phyloP scores from a whole-genome alignment of 768 basidiomycete genomes.

The Tubosaeta brunneosetosa region DNA sequence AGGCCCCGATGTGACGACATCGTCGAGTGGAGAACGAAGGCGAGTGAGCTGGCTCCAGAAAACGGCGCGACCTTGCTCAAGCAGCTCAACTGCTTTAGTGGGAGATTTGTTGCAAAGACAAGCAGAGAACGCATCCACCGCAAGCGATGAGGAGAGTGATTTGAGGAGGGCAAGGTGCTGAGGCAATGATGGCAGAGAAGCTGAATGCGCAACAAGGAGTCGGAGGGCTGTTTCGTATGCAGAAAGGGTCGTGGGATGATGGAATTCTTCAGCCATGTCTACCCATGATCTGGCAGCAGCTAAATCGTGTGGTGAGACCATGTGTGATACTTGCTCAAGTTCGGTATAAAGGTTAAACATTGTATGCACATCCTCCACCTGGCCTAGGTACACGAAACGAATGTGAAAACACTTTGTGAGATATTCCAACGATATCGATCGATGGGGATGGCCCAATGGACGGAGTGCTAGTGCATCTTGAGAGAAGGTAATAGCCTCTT shows the following conservation, averaged over 20 bases:
- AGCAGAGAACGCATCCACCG: no score
- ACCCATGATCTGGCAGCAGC: not conserved
- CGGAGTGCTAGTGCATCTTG: not conserved
- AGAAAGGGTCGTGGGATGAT: not conserved
- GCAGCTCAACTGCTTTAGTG: not conserved
- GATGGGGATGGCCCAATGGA: not conserved
- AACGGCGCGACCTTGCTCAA: not conserved
- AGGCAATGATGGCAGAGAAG: no score
- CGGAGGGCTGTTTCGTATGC: not conserved
- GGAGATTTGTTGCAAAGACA: not conserved
- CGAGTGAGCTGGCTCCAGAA: not conserved
- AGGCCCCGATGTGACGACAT: not conserved
- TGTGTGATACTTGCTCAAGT: not conserved
- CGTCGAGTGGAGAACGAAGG: not conserved
- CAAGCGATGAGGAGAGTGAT: no score
- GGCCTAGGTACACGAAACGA: not conserved
- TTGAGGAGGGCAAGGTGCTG: no score
- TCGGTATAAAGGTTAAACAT: not conserved
- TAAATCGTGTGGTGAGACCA: not conserved
- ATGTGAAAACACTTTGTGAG: not conserved
- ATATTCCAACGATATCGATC: not conserved
- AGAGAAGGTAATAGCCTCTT: not conserved
- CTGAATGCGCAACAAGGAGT: not conserved
- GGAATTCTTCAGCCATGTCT: not conserved
- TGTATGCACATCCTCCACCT: not conserved